Base-by-base conservation (phyloP, 2,329 filamentous ascomycete species). In the Aureobasidium lini region DNA sequence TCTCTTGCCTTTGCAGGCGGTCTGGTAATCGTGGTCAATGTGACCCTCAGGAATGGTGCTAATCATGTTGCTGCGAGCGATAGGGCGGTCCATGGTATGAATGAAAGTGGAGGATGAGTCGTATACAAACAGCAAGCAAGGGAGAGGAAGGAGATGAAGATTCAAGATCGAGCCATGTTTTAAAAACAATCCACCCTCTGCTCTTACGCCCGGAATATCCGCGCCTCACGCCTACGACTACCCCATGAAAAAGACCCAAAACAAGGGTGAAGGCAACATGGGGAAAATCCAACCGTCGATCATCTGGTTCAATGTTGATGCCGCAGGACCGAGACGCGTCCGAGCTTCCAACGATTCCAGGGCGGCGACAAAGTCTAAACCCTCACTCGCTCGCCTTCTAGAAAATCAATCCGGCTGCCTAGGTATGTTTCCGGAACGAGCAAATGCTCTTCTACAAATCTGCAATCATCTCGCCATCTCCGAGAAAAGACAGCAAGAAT, bases 1-100 rank as follows among this genome's bases (percentile, higher is more conserved):
- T 48, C 54, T 29, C 43, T 57, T 48, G 42, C 43, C 54, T 10
- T 37, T 39, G 32, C 23, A 48, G 43, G 42, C 18, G 15, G 54
- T 28, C 13, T 57, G 44, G 34, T 57, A 48, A 8, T 57, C 54
- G 3, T 48, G 54, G 54, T 57, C 54, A 29, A 16, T 31, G 53
- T 36, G 40, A 31, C 42, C 42, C 32, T 46, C 31, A 23, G 34
- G 43, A 8, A 57, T 48, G 8, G 54, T 48, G 34, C 18, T 57
- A 23, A 57, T 48, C 42, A 57, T 57, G 34, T 52, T 52, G 18
- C 6, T 34, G 23, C 5, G 15, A n/a, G 34, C 34, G 10, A 37
- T 36, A 15, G 10, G 18, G 18, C 10, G 23, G 42, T 28, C 42
- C 23, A 23, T 23, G 44, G 4, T 47, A 6, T 32, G 28, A 10